Evolutionary conservation across 495 filamentous ascomycete species (phyloP), one percentile per base, ranked within the genome.

Genomic region (Penicillium soppii): DNA sequence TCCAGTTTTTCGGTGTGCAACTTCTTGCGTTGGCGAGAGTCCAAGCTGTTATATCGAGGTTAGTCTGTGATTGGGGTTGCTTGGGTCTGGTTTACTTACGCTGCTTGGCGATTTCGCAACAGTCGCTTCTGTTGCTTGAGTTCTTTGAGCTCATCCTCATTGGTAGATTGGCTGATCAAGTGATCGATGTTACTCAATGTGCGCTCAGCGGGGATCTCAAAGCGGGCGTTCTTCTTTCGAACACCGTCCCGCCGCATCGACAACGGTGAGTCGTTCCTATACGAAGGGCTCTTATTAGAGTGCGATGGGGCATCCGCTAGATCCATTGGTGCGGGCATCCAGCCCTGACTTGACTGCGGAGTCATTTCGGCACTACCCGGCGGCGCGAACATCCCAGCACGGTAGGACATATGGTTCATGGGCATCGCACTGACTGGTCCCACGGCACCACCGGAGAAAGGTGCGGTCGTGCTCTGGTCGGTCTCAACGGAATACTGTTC

Each of bases 171-270:
- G 26, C 84, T 80, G 73, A 99, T 97, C 60, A 97, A 74, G 45
- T 88, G 82, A 68, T 99, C 94, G 74, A 99, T 97, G 69, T 96
- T 97, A 75, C 81, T 84, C 53, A 97, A 81, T 57, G 89, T 97
- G 36, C 92, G 82, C 73, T 96, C 95, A 9, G 89, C 84, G 4
- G 94, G 94, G 53, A 99, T 97, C 65, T 97, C 94, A 71, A 99
- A 96, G 39, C 95, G 87, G 58, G 92, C 92, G 61, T 99, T 99
- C 87, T 97, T 97, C 86, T 99, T 99, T 57, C 95, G 85, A 72
- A 97, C 95, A 41, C 94, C 94, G 63, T 95, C 92, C 57, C 91
- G 85, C 57, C 91, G 82, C 40, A 80, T 52, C 43, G 70, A 74
- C 66, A 92, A 77, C 35, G 92, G 87, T 49, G 91, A 90, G 70